Conservation (phyloP, 2,329 filamentous ascomycete genomes). For the Phaeosphaeriaceae sp. region DNA sequence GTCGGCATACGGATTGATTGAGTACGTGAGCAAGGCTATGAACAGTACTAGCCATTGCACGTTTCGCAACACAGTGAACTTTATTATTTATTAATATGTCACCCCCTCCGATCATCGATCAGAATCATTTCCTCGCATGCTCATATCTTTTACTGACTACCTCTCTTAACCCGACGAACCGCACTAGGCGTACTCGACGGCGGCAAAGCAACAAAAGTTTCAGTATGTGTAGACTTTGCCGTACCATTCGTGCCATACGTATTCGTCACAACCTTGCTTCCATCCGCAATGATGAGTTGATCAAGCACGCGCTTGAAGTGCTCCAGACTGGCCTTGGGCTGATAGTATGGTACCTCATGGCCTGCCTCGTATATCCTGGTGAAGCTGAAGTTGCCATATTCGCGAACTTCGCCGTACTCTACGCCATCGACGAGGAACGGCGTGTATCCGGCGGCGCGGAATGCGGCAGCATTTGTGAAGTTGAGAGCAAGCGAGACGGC, state of each 20-base stretch:
- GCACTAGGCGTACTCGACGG: conserved; percentile 29
- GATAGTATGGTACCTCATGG: conserved; percentile 58
- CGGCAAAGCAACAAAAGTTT: conserved; percentile 36
- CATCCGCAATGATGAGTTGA: conserved; percentile 38
- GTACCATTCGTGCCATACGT: conserved; percentile 41
- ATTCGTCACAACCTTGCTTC: conserved; percentile 31
- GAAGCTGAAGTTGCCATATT: conserved; percentile 71
- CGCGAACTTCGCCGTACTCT: conserved; percentile 70
- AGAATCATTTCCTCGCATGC: too few relatives aligned
- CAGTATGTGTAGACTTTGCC: conserved; percentile 40
- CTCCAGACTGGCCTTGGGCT: conserved; percentile 40
- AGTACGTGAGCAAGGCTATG: too few relatives aligned
- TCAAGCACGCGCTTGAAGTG: conserved; percentile 37
- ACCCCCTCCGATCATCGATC: too few relatives aligned
- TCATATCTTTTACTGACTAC: neutral
- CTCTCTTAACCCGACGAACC: conserved; percentile 8
- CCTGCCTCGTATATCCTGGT: conserved; percentile 60
- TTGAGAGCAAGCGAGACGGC: conserved; percentile 66
- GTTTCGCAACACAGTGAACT: too few relatives aligned
- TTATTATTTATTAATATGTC: too few relatives aligned
- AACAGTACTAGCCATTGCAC: too few relatives aligned
- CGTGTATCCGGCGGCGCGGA: conserved; percentile 73
- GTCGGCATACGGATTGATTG: too few relatives aligned
- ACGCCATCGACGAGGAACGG: conserved; percentile 69
- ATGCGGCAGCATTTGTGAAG: conserved; percentile 59